Conservation (phyloP, 2,329 filamentous ascomycete genomes). For the Cladosporium sp. region DNA sequence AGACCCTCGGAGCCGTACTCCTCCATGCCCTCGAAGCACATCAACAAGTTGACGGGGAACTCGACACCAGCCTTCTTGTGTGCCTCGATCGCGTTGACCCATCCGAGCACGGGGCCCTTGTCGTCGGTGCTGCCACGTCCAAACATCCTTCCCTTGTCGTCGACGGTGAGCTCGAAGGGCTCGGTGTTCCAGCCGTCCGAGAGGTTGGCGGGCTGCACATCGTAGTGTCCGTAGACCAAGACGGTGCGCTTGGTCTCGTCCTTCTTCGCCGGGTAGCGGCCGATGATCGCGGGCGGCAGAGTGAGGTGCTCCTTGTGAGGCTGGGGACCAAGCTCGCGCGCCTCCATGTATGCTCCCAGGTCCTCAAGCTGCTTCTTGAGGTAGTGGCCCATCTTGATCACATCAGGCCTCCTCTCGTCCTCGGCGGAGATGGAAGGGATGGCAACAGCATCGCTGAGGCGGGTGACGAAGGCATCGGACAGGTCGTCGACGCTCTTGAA, state of each 20-base stretch:
- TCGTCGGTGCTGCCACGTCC: slow-evolving; percentile 95
- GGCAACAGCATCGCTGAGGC: slow-evolving; percentile 86
- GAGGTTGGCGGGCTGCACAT: slow-evolving; percentile 92
- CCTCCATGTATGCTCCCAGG: slow-evolving; percentile 84
- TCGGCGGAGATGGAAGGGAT: slow-evolving; percentile 96
- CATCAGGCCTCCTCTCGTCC: slow-evolving; percentile 83
- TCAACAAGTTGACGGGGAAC: slow-evolving; percentile 94
- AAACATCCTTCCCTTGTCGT: slow-evolving; percentile 92
- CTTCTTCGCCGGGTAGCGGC: slow-evolving; percentile 73
- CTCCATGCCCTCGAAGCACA: slow-evolving; percentile 99
- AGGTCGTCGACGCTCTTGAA: slow-evolving; percentile 88
- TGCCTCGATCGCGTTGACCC: slow-evolving; percentile 97
- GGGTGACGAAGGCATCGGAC: slow-evolving; percentile 81
- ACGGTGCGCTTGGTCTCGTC: slow-evolving; percentile 94
- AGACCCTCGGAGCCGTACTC: slow-evolving; percentile 97
- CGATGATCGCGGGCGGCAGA: slow-evolving; percentile 88
- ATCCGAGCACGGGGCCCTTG: slow-evolving; percentile 95
- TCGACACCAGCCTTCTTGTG: slow-evolving; percentile 94
- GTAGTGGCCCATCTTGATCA: slow-evolving; percentile 94
- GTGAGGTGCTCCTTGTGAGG: slow-evolving; percentile 87
- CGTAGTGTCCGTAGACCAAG: slow-evolving; percentile 97
- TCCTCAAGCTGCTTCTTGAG: slow-evolving; percentile 79
- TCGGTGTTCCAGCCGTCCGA: slow-evolving; percentile 95
- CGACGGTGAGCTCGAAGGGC: slow-evolving; percentile 84
- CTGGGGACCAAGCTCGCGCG: slow-evolving; percentile 86